Conservation (phyloP, 345 rosid genomes). For the Eutrema japonicum region DNA sequence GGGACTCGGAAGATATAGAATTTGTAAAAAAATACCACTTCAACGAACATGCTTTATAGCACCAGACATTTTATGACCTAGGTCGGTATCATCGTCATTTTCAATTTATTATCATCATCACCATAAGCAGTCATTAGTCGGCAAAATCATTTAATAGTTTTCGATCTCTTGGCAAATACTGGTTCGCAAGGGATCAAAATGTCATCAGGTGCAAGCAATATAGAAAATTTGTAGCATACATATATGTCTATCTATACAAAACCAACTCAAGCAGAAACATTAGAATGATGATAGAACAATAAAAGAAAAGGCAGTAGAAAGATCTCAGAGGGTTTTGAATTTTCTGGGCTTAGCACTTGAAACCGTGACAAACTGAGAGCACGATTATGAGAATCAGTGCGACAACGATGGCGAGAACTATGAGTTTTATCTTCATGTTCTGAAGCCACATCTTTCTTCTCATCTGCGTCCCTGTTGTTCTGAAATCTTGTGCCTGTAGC, state of each 20-base stretch:
- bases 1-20: background rate
- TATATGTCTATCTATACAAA: slow-evolving; percentile 49
- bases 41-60: background rate
- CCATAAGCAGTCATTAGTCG: slow-evolving; percentile 23
- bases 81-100: background rate
- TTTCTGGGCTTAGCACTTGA: slow-evolving; percentile 55
- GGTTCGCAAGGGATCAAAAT: slow-evolving; percentile 26
- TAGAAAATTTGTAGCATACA: slow-evolving; percentile 41
- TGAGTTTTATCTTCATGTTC: slow-evolving; percentile 97
- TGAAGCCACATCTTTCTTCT: slow-evolving; percentile 95
- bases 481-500: slow-evolving; percentile 93
- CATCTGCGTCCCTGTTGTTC: slow-evolving; percentile 89
- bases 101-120: slow-evolving; percentile 10
- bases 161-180: slow-evolving; percentile 26
- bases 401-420: slow-evolving; percentile 71
- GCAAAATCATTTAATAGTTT: slow-evolving; percentile 40
- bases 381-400: slow-evolving; percentile 74
- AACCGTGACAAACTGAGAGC: slow-evolving; percentile 86
- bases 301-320: slow-evolving; percentile 33
- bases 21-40: background rate
- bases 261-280: slow-evolving; percentile 46
- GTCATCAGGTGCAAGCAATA: slow-evolving; percentile 39
- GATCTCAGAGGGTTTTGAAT: slow-evolving; percentile 30
- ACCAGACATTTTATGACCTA: background rate
- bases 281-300: slow-evolving; percentile 38